These are phyloP conservation scores for Hyphopichia pseudoburtonii DNA, from an alignment of 1,139 yeast species.

Conservation along the genomic window DNA sequence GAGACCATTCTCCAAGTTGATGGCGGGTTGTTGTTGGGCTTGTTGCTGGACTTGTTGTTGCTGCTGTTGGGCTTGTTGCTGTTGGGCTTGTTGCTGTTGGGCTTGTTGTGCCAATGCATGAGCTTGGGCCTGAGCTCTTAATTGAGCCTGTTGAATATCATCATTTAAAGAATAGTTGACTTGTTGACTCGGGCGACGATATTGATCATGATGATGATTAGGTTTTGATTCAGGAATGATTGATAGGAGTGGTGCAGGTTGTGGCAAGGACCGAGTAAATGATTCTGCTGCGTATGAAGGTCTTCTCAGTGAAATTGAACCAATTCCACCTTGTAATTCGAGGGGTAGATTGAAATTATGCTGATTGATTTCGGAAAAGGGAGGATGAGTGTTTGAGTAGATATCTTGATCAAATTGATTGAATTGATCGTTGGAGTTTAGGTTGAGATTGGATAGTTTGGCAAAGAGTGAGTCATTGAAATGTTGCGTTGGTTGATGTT, in stretches of 20 bases:
- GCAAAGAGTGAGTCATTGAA: slow-evolving; percentile 29
- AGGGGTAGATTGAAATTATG: slow-evolving; percentile 48
- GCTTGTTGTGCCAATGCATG: too few relatives aligned
- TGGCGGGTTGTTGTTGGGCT: slow-evolving; percentile 4
- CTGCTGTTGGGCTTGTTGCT: slow-evolving; percentile 1
- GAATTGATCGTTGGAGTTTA: not conserved
- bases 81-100: slow-evolving; percentile 6
- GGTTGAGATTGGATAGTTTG: slow-evolving; percentile 26
- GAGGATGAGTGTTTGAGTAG: slow-evolving; percentile 5
- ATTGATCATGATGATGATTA: slow-evolving; percentile 2
- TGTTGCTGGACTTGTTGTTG: slow-evolving; percentile 6
- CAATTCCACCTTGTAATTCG: slow-evolving; percentile 65
- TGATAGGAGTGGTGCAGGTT: slow-evolving; percentile 5
- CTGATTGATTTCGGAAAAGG: slow-evolving; percentile 6
- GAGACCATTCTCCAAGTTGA: slow-evolving; percentile 56
- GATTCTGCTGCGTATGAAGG: slow-evolving; percentile 68
- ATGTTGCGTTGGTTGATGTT: too few relatives aligned
- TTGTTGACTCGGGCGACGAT: slow-evolving; percentile 5
- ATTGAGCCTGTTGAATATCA: not conserved
- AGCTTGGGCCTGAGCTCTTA: not conserved
- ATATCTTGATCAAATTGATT: not conserved
- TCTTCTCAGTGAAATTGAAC: slow-evolving; percentile 59
- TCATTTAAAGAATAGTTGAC: slow-evolving; percentile 1
- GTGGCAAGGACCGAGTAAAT: slow-evolving; percentile 36
- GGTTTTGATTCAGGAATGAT: slow-evolving; percentile 7